phyloP scores from a whole-genome alignment of 148 eudicot species.

The Rhododendron kiyosumense region DNA sequence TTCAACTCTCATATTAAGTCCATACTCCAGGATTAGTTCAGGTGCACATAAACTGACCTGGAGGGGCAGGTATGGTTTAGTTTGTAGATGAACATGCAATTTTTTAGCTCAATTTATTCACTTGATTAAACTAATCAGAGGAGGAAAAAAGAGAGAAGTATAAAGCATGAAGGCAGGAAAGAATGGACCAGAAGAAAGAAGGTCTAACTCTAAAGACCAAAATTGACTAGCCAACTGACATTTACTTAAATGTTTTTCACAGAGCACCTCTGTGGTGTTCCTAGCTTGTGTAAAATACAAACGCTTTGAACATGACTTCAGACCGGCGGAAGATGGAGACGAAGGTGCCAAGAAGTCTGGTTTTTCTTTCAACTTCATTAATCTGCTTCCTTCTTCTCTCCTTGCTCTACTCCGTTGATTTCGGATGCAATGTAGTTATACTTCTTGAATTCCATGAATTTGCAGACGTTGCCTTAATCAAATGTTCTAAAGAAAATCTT shows the following conservation, averaged over 20 bases:
- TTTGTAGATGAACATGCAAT: background rate
- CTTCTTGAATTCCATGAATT: too few relatives aligned
- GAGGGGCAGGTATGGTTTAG: background rate
- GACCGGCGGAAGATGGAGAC: background rate
- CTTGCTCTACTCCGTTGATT: constrained; percentile 10
- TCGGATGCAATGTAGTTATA: background rate
- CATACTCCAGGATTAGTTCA: background rate
- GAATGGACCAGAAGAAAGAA: background rate
- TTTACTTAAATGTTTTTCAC: background rate
- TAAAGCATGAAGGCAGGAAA: background rate
- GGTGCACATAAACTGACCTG: background rate
- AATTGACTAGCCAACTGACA: background rate
- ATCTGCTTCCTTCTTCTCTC: background rate
- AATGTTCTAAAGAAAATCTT: background rate
- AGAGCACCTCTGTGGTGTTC: background rate
- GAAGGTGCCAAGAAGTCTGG: constrained; percentile 4
- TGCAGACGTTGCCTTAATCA: too few relatives aligned
- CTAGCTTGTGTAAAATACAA: background rate
- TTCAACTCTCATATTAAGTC: background rate
- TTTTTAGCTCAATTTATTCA: background rate
- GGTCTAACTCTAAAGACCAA: background rate
- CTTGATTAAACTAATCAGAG: background rate
- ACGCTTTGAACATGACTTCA: background rate
- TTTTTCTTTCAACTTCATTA: background rate
- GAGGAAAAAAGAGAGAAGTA: background rate